Conservation (phyloP, 2,329 filamentous ascomycete genomes). For the Xylariales sp. region DNA sequence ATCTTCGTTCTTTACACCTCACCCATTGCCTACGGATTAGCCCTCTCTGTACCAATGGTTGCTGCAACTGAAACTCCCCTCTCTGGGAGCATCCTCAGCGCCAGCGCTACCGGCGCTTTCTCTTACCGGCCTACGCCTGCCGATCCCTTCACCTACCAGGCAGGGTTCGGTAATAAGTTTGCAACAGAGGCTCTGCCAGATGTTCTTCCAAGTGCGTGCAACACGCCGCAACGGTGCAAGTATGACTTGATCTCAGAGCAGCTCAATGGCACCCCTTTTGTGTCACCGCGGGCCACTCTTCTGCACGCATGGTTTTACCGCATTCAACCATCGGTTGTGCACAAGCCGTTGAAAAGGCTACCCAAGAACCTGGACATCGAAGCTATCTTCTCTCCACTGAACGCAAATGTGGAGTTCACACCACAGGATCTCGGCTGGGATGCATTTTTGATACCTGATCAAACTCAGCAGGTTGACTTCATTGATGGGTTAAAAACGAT, state of each 20-base stretch:
- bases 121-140: no score
- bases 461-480: not conserved
- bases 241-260: conserved; percentile 41
- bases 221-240: conserved; percentile 33
- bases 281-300: conserved; percentile 34
- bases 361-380: conserved; percentile 14
- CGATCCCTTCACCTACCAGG: conserved; percentile 50
- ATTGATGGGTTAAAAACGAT: conserved; percentile 1
- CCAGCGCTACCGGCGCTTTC: no score
- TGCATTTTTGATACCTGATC: not conserved
- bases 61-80: no score
- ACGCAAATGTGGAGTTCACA: not conserved
- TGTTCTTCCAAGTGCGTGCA: conserved; percentile 38
- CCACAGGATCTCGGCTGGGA: not conserved
- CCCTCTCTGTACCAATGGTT: no score
- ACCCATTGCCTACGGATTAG: no score
- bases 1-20: no score
- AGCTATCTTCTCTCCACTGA: not conserved
- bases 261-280: conserved; percentile 38
- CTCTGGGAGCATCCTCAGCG: no score
- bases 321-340: conserved; percentile 35
- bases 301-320: conserved; percentile 40
- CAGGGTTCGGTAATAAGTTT: conserved; percentile 50
- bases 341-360: conserved; percentile 16
- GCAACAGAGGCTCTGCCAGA: conserved; percentile 41